Conservation (phyloP, 2,329 filamentous ascomycete species). For the Aureobasidium lini region DNA sequence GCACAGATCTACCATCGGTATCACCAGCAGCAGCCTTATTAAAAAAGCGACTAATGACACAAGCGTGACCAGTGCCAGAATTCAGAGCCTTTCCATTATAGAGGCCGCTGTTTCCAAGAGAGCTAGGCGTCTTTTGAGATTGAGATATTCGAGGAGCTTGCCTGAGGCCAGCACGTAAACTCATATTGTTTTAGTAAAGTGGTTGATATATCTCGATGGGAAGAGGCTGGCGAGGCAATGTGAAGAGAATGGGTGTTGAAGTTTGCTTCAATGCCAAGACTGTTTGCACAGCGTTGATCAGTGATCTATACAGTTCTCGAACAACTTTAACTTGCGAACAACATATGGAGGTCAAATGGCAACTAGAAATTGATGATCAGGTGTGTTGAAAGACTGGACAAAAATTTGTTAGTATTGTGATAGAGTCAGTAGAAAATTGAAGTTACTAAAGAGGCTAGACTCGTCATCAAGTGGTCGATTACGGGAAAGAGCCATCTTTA, state of each 20-base stretch:
- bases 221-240: neutral
- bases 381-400: no score
- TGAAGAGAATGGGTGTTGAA: neutral
- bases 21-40: neutral
- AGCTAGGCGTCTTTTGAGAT: neutral
- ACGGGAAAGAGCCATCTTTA: no score
- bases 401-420: no score
- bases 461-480: no score
- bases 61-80: neutral
- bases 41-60: neutral
- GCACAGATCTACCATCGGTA: no score
- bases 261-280: neutral
- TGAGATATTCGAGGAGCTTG: neutral
- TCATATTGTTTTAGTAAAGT: neutral
- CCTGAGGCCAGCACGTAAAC: neutral
- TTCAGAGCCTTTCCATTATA: no score
- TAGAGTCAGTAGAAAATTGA: no score
- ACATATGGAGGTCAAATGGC: no score
- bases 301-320: no score
- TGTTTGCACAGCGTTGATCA: neutral
- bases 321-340: no score
- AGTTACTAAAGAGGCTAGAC: no score
- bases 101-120: neutral
- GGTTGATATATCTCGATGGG: neutral
- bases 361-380: no score